phyloP scores from a whole-genome alignment of 257 asterid species.

The Solanum clarkiae region DNA sequence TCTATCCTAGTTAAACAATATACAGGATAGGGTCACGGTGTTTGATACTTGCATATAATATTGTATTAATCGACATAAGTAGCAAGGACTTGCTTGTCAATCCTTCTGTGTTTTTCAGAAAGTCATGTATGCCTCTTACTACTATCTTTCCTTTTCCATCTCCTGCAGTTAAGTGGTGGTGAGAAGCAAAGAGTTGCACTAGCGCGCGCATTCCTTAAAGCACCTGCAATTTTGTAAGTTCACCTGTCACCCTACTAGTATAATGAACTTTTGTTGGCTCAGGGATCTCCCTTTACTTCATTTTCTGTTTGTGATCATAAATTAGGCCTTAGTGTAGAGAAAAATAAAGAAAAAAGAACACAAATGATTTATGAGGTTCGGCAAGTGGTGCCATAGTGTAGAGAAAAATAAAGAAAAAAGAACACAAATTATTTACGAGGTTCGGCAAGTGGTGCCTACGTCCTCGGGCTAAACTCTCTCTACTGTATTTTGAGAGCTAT shows the following conservation, averaged over 20 bases:
- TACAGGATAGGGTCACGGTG: background rate
- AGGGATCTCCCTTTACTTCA: background rate
- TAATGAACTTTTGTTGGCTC: background rate
- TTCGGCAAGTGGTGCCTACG: too few relatives aligned
- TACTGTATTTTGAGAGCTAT: too few relatives aligned
- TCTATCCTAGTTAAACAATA: background rate
- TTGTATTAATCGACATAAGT: background rate
- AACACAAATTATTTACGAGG: too few relatives aligned
- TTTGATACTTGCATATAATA: background rate
- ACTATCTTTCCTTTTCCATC: background rate
- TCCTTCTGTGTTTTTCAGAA: background rate
- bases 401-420: too few relatives aligned
- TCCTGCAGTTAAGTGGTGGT: slow-evolving; percentile 92
- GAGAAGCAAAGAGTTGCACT: slow-evolving; percentile 98
- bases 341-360: too few relatives aligned
- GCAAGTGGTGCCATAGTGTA: too few relatives aligned
- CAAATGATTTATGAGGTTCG: too few relatives aligned
- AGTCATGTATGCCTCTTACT: background rate
- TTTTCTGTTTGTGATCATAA: background rate
- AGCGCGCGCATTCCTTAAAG: slow-evolving; percentile 95
- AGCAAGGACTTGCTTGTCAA: background rate
- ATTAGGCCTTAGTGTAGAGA: background rate
- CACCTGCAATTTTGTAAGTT: slow-evolving; percentile 81
- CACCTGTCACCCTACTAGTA: background rate
- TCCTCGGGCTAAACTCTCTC: too few relatives aligned